These are phyloP conservation scores for Themeda triandra DNA, from an alignment of 176 grass and related monocot genomes.

Conservation along the genomic window DNA sequence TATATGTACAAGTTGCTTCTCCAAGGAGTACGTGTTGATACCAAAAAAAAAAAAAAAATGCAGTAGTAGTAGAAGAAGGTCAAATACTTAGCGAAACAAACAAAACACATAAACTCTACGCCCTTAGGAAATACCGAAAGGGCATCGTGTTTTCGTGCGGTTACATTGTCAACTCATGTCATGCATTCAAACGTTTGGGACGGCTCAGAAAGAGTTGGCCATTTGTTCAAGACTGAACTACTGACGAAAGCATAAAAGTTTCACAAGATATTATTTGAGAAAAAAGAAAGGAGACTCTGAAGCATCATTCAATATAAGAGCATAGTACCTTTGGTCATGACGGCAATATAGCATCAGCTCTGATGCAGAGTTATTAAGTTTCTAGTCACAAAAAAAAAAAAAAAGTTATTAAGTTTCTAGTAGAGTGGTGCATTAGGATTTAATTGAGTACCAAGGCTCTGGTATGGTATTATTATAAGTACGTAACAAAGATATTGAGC, in stretches of 20 bases:
- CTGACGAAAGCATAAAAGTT: neutral
- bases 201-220: neutral
- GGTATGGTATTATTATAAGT: too few species aligned
- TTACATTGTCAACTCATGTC: neutral
- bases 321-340: neutral
- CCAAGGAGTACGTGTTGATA: neutral
- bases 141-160: neutral
- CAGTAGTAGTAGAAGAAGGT: neutral
- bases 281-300: too few species aligned
- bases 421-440: too few species aligned
- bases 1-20: neutral
- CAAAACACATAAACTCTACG: neutral
- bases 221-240: neutral
- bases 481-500: too few species aligned
- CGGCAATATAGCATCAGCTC: neutral
- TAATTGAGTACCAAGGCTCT: too few species aligned
- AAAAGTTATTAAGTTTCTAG: too few species aligned
- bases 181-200: neutral
- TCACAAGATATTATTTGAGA: too few species aligned
- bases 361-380: neutral
- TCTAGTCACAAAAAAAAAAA: too few species aligned
- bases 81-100: neutral
- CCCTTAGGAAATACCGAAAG: neutral
- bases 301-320: neutral
- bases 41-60: neutral